These are phyloP conservation scores for Fallopia convolvulus DNA, from an alignment of 148 eudicot species.

Conservation along the genomic window DNA sequence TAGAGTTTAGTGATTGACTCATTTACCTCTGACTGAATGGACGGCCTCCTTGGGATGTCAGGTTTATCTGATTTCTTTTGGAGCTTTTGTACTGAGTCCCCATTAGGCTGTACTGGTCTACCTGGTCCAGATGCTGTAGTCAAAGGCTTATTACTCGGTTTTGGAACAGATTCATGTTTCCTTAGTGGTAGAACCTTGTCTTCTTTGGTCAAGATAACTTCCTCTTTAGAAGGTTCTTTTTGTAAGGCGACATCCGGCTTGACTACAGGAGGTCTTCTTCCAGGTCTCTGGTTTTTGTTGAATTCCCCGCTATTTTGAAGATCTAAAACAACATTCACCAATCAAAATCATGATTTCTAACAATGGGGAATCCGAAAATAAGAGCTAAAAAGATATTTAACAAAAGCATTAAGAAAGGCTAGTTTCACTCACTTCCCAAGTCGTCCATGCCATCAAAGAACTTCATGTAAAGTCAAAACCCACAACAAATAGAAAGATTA, in stretches of 20 bases:
- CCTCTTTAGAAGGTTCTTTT: slow-evolving; percentile 25
- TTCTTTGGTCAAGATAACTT: slow-evolving; percentile 23
- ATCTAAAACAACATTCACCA: slow-evolving; percentile 55
- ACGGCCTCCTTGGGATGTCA: slow-evolving; percentile 40
- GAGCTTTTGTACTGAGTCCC: slow-evolving; percentile 25
- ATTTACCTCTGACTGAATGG: slow-evolving; percentile 47
- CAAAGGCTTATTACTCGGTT: slow-evolving; percentile 37
- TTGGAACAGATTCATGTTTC: slow-evolving; percentile 35
- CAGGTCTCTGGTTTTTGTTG: slow-evolving; percentile 47
- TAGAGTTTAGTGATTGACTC: not conserved
- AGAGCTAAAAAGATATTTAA: slow-evolving; percentile 30
- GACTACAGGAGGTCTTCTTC: slow-evolving; percentile 37
- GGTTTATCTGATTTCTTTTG: slow-evolving; percentile 40
- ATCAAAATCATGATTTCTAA: slow-evolving; percentile 21
- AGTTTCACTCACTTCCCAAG: slow-evolving; percentile 83
- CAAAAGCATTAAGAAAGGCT: slow-evolving; percentile 24
- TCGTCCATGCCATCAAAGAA: slow-evolving; percentile 93
- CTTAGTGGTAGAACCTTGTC: slow-evolving; percentile 31
- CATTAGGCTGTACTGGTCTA: slow-evolving; percentile 42
- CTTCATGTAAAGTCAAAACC: slow-evolving; percentile 29
- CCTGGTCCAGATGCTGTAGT: slow-evolving; percentile 41
- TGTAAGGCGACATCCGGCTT: slow-evolving; percentile 27
- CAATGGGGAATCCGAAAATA: slow-evolving; percentile 37
- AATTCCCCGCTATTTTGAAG: slow-evolving; percentile 60
- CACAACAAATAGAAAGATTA: not conserved